Base-by-base conservation (phyloP, 2,329 filamentous ascomycete species). In the Leptographium flavum region DNA sequence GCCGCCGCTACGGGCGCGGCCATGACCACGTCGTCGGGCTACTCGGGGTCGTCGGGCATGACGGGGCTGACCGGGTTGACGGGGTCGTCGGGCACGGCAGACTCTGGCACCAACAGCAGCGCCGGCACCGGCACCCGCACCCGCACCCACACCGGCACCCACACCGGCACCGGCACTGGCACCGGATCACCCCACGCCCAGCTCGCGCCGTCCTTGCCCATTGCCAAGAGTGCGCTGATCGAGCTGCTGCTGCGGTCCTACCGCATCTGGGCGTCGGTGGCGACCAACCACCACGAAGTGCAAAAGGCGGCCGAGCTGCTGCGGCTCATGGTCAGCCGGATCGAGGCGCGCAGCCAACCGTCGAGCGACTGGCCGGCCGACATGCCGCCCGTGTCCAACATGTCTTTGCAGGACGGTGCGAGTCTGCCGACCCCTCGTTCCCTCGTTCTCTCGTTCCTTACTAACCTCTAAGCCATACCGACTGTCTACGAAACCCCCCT, bases 231-330 rank as follows among this genome's bases (percentile, higher is more conserved):
- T 3, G 58, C 63, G 38, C 61, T 74, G 17, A 55, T 63, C 13
- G 53, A 57, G 10, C 52, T 66, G 49, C 60, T 74, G 22, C 58
- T 58, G 47, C 57, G 59, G 17, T 72, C 70, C 14, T 54, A 68
- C 48, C 45, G 45, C 3, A 65, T 72, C 44, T 73, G 71, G 69
- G 52, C 52, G 17, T 57, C 63, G 4, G 60, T 71, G 23, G 57
- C 65, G 3, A 46, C 51, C 13, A 55, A 57, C 9, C 54, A 60
- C 22, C 52, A 56, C 2, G 69, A 70, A 45, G 60, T 67, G 39
- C 62, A 56, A 35, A 72, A 70, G 56, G 69, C 70, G 23, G 63
- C 62, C 11, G 62, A 64, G 31, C 64, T 69, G 7, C 54, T 74
- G 44, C 59, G 61, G 6, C 63, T 60, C 4, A 70, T 74, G 62